These are phyloP conservation scores for Pezicula radicicola DNA, from an alignment of 2,329 filamentous ascomycete species.

Conservation along the genomic window DNA sequence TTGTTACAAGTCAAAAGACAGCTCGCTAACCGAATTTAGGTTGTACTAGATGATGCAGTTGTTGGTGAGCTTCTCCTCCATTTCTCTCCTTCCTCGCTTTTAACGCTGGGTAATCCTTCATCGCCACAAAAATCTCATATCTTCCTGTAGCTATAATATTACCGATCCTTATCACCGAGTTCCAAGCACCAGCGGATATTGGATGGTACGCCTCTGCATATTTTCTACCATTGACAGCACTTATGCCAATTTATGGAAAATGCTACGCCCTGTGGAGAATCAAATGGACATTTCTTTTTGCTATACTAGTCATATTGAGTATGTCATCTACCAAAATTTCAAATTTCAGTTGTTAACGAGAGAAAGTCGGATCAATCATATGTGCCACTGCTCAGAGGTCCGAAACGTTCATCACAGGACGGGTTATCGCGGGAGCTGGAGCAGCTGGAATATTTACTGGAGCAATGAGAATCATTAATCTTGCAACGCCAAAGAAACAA, in stretches of 20 bases:
- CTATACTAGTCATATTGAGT: neutral
- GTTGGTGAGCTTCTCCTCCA: constrained; percentile 2
- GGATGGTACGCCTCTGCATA: constrained; percentile 8
- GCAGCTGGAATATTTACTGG: constrained; percentile 30
- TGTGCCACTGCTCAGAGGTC: constrained; percentile 1
- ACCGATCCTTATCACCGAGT: constrained; percentile 3
- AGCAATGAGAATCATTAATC: constrained; percentile 8
- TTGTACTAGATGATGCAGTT: constrained; percentile 32
- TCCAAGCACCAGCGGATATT: constrained; percentile 5
- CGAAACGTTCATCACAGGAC: constrained; percentile 20
- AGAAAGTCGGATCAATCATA: constrained; percentile 4
- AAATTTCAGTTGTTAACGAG: neutral
- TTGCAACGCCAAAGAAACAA: constrained; percentile 1
- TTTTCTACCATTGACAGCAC: constrained; percentile 1
- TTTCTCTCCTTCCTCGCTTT: neutral
- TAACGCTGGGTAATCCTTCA: neutral
- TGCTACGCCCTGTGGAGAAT: constrained; percentile 2
- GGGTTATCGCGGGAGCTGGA: constrained; percentile 32
- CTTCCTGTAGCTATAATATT: constrained; percentile 4
- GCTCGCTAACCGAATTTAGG: constrained; percentile 1
- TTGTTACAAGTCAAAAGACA: too few species aligned
- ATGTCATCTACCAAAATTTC: neutral
- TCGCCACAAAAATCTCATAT: too few species aligned
- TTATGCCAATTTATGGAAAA: constrained; percentile 7
- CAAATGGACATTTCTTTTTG: constrained; percentile 4